phyloP scores from a whole-genome alignment of 352 stramenopile genomes.

The Phytophthora fragariaefolia region DNA sequence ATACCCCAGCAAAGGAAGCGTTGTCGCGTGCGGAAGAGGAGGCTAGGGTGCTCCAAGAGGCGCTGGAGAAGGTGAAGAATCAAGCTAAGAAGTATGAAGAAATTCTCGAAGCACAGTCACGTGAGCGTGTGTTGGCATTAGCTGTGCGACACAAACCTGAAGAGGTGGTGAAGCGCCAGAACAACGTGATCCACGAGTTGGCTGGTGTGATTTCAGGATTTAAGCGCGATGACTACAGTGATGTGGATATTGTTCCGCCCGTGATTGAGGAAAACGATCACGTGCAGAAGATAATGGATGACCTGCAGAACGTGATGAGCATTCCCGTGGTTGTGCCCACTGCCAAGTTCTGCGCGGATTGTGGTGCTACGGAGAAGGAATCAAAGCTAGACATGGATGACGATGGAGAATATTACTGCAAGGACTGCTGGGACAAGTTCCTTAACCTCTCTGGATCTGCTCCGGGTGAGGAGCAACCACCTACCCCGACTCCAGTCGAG shows the following conservation, averaged over 20 bases:
- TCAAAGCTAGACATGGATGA: slow-evolving; percentile 82
- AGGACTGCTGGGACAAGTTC: slow-evolving; percentile 90
- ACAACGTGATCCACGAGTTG: slow-evolving; percentile 84
- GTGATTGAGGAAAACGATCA: slow-evolving; percentile 70
- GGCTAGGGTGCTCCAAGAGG: slow-evolving; percentile 78
- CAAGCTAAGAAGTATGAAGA: slow-evolving; percentile 90
- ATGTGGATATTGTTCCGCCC: slow-evolving; percentile 70
- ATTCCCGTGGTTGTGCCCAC: slow-evolving; percentile 79
- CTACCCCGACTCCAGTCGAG: not conserved
- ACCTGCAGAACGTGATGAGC: slow-evolving; percentile 83
- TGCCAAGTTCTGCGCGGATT: slow-evolving; percentile 84
- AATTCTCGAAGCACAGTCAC: slow-evolving; percentile 74
- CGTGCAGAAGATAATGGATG: slow-evolving; percentile 73
- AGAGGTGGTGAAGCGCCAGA: slow-evolving; percentile 80
- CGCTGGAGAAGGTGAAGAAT: slow-evolving; percentile 83
- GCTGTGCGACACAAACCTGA: slow-evolving; percentile 78
- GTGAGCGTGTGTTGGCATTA: slow-evolving; percentile 68
- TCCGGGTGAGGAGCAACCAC: slow-evolving; percentile 7
- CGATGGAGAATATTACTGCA: slow-evolving; percentile 88
- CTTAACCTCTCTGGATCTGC: slow-evolving; percentile 53
- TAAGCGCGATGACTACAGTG: slow-evolving; percentile 78
- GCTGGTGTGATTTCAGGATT: slow-evolving; percentile 73
- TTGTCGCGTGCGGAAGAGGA: slow-evolving; percentile 74
- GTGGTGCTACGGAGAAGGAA: slow-evolving; percentile 76
- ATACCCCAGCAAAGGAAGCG: slow-evolving; percentile 68